Evolutionary conservation across 192 early-diverging fungal species (phyloP), one percentile per base, ranked within the genome.

Genomic region (Coemansia sp.): DNA sequence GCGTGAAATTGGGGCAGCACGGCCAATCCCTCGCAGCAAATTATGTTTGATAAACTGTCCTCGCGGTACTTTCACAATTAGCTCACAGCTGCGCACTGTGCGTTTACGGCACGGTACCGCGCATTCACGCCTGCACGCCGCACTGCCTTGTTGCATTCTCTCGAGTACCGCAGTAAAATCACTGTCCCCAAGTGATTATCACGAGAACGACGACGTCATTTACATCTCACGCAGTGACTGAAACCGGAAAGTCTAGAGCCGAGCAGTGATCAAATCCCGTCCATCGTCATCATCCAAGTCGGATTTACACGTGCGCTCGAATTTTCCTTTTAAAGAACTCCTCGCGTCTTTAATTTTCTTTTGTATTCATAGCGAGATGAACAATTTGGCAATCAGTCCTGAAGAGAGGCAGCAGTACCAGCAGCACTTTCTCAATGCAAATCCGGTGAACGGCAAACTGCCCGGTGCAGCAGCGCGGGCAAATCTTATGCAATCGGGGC

Each of bases 401-500:
- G 64, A 69, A 9, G 76, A 79, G 52, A 59, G 36, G 42, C 67
- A 66, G 60, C 64, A 66, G 51, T 79, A 64, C 57, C 76, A 79
- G 67, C 76, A 79, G 64, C 76, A 79, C 56, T 79, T 79, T 21
- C 20, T 64, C 34, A 67, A 54, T 54, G 76, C 76, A 12, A 52
- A 57, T 49, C 76, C 76, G 22, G 49, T 67, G 51, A 58, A 79
- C 60, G 82, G 82, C 20, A 72, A 62, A 55, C 67, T 83, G 21
- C 56, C 72, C 12, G 82, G 82, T 9, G 38, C 64, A 1, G 69
- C 48, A 11, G 82, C 82, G 37, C 72, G 74, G 23, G 62, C 64
- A 22, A 76, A 69, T 56, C 73, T 83, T 26, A 60, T 83, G 60
- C 75, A 83, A 53, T 83, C 82, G 2, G 73, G 71, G 42, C 71